Base-by-base conservation (phyloP, 345 rosid species). In the Excoecaria agallocha region DNA sequence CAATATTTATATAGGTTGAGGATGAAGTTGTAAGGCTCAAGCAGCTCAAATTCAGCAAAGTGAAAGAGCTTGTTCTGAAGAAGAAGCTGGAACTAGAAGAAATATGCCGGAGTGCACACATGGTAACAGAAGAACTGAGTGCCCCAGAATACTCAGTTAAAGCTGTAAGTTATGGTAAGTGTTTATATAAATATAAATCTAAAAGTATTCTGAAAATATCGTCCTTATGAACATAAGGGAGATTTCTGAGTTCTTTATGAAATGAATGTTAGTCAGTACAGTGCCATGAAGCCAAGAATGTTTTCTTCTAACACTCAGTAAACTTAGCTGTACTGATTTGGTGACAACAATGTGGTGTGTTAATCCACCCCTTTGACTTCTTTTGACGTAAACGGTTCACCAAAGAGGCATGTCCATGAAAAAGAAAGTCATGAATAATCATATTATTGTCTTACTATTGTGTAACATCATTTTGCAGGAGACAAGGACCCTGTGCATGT, bases 51-150 rank as follows among this genome's bases (percentile, higher is more conserved):
- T 80, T 81, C 66, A 80, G 83, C 64, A 92, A 82, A 83, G 78
- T 92, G 85, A 88, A 89, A 76, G 95, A 92, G 76, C 73, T 90
- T 74, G 84, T 88, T 76, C 80, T 87, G 54, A 90, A 84, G 81
- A 90, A 84, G 93, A 84, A 78, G 82, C 66, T 84, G 9, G 97
- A 90, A 69, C 82, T 92, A 38, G 90, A 87, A 76, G 97, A 88
- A 65, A 85, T 88, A 35, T 90, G 90, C 81, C 83, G 87, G 76
- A 90, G 80, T 75, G 76, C 84, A 68, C 97, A 90, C 83, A 83
- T 89, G 89, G 82, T 85, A 15, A 55, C 85, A 30, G 84, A 86
- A 73, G 78, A 78, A 52, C 80, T 74, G 35, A 62, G 24, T 54
- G 77, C 82, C 20, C 60, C 71, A 39, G 82, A 85, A 66, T 82